Conservation (phyloP, 805 yeast genomes). For the Yamadazyma scolyti region DNA sequence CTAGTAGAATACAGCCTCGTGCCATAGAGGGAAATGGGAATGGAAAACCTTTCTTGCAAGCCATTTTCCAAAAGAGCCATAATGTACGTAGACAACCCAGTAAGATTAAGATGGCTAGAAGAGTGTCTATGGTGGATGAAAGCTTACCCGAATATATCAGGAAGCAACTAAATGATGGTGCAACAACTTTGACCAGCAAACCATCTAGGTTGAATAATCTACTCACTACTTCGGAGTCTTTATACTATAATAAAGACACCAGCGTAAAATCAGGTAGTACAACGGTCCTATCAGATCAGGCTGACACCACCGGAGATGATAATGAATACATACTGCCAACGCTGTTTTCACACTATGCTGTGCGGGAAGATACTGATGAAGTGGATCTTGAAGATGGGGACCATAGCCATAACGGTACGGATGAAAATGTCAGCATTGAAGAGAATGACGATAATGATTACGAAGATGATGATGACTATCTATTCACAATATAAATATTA, state of each 20-base stretch:
- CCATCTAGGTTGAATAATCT: conserved; percentile 28
- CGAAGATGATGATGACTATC: conserved; percentile 26
- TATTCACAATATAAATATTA: conserved; percentile 19
- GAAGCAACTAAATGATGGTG: conserved; percentile 9
- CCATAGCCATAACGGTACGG: conserved; percentile 16
- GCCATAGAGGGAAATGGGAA: too few species aligned
- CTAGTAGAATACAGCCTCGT: too few species aligned
- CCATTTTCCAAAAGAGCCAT: not conserved
- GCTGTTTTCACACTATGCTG: conserved; percentile 28
- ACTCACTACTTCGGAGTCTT: conserved; percentile 32
- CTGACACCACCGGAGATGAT: conserved; percentile 20
- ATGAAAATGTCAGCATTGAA: conserved; percentile 15
- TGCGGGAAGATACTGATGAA: conserved; percentile 19
- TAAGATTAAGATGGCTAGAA: conserved; percentile 14
- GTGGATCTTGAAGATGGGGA: conserved; percentile 24
- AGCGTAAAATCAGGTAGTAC: conserved; percentile 11
- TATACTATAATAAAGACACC: conserved; percentile 21
- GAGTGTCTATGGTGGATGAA: conserved; percentile 34
- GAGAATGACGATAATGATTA: conserved; percentile 12
- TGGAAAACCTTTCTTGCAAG: not conserved
- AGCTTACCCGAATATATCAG: conserved; percentile 33
- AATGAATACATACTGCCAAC: conserved; percentile 40
- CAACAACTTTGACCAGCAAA: conserved; percentile 8
- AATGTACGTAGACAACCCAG: too few species aligned
- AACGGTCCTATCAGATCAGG: conserved; percentile 11